phyloP scores from a whole-genome alignment of 352 stramenopile genomes.

The Globisporangium camurandrum region DNA sequence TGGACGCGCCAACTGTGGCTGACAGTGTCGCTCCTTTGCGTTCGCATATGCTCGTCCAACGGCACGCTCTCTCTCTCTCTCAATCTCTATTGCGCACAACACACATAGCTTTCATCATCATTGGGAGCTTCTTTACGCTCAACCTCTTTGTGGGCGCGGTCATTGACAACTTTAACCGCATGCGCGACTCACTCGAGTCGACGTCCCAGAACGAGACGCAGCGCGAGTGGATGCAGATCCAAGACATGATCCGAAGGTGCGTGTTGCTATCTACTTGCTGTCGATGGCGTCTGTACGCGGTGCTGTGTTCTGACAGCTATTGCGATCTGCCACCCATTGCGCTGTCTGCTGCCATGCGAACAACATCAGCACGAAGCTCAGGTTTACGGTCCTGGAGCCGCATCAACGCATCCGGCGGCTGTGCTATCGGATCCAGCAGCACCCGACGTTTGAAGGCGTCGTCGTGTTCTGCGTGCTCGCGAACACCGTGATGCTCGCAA shows the following conservation, averaged over 20 bases:
- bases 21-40: neutral
- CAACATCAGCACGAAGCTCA: constrained; percentile 19
- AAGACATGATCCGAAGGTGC: constrained; percentile 25
- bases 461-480: constrained; percentile 25
- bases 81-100: neutral
- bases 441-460: constrained; percentile 22
- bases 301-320: neutral
- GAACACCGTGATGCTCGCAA: constrained; percentile 34
- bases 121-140: constrained; percentile 82
- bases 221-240: constrained; percentile 56
- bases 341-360: neutral
- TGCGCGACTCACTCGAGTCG: constrained; percentile 31
- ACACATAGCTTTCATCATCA: constrained; percentile 63
- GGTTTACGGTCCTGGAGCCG: constrained; percentile 19
- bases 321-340: neutral
- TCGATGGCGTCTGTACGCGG: neutral
- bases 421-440: constrained; percentile 27
- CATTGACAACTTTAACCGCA: constrained; percentile 83
- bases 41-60: neutral
- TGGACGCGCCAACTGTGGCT: neutral
- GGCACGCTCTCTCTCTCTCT: neutral
- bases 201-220: constrained; percentile 57
- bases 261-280: neutral
- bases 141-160: constrained; percentile 87
- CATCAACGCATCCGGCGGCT: constrained; percentile 12